Base-by-base conservation (phyloP, 2,329 filamentous ascomycete species). In the Diaporthe helianthi region DNA sequence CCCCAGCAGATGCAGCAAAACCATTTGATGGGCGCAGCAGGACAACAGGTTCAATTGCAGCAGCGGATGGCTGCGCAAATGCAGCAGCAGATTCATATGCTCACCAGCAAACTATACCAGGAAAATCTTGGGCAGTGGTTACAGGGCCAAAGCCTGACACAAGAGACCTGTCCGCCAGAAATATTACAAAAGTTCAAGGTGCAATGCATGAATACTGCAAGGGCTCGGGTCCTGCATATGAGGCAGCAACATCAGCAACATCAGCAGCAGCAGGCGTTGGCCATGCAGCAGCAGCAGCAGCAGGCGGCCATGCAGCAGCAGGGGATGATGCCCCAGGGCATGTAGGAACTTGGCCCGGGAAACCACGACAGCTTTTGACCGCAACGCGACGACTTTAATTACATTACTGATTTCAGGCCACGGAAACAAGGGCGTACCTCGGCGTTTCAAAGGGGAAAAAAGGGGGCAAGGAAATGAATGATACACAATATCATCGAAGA, bases 301-400 rank as follows among this genome's bases (percentile, higher is more conserved):
- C 41, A 46, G 41, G 41, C 41, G 38, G 72, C 72, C 51, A 71
- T 75, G 49, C 79, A 80, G 60, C 58, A 63, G n/a, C 83, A 86
- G 69, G 83, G 83, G 31, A 87, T 88, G 82, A 85, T 86, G 83
- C 82, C 82, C 24, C 83, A 85, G 73, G 83, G 82, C 47, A 84
- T 85, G 82, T 84, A 79, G 76, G 19, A 10, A 38, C 26, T 49
- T n/a, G 17, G 17, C 29, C 29, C 3, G 12, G 22, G n/a, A 22
- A 15, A n/a, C 12, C 9, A 13, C 10, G 10, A 8, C 26, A 8
- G 58, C 58, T 36, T 26, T 19, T 29, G 24, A 54, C 26, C 19
- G 26, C 47, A 24, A n/a, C 22, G n/a, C 33, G 19, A 49, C 53
- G n/a, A 19, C 24, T 33, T 54, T 54, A 63, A 47, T 55, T 19